Evolutionary conservation across 257 asterid genomes (phyloP).

Genomic region (Solanum chiquidenum): DNA sequence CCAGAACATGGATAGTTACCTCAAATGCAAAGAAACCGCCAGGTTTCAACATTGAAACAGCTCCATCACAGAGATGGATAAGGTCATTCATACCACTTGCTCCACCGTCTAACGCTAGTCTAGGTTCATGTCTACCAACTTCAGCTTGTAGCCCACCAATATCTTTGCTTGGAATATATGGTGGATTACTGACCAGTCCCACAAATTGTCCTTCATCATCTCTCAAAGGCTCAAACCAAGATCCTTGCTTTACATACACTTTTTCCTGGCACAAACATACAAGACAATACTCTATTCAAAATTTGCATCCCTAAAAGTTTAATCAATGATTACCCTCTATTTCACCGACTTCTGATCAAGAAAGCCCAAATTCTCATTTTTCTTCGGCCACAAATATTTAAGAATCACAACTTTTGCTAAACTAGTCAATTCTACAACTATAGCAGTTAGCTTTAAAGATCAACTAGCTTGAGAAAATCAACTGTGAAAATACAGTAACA

Average conservation of each 20-base stretch:
- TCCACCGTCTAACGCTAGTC: slow-evolving; percentile 88
- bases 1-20: slow-evolving; percentile 25
- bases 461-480: neutral
- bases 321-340: neutral
- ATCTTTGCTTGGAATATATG: slow-evolving; percentile 66
- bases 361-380: neutral
- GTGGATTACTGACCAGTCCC: slow-evolving; percentile 89
- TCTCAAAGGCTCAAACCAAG: slow-evolving; percentile 82
- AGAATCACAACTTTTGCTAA: neutral
- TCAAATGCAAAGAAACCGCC: slow-evolving; percentile 90
- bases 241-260: slow-evolving; percentile 50
- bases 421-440: neutral
- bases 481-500: neutral
- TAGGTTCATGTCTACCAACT: slow-evolving; percentile 69
- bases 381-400: neutral
- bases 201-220: slow-evolving; percentile 36
- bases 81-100: slow-evolving; percentile 56
- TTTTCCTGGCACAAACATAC: slow-evolving; percentile 32
- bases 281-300: neutral
- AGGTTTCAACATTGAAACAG: slow-evolving; percentile 54
- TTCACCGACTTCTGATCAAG: neutral
- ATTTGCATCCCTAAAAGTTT: neutral
- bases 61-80: slow-evolving; percentile 65
- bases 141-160: slow-evolving; percentile 75
- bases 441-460: neutral